phyloP scores from a whole-genome alignment of 2,329 filamentous ascomycete species.

The Pseudofabraea citricarpa region DNA sequence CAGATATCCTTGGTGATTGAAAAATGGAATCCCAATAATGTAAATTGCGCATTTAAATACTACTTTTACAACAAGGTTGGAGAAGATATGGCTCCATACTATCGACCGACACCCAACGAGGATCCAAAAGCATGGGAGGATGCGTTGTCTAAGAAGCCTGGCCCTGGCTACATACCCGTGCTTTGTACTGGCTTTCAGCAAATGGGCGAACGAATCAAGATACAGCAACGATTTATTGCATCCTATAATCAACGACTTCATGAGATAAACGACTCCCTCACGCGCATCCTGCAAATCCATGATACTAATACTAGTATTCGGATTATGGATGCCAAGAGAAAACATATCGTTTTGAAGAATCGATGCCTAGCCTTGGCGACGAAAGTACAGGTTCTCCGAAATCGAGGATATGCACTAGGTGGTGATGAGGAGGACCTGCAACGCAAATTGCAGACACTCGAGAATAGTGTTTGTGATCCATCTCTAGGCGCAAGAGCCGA shows the following conservation, averaged over 20 bases:
- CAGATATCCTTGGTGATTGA: conserved; percentile 66
- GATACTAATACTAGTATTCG: conserved; percentile 73
- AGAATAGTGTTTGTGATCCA: conserved; percentile 68
- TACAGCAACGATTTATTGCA: conserved; percentile 64
- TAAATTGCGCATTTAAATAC: conserved; percentile 70
- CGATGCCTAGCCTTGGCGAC: conserved; percentile 71
- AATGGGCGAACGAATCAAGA: conserved; percentile 66
- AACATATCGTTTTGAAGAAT: conserved; percentile 68
- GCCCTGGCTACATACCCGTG: conserved; percentile 70
- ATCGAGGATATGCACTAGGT: conserved; percentile 75
- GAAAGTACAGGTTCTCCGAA: conserved; percentile 75
- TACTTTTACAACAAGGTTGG: conserved; percentile 88
- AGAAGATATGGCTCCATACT: conserved; percentile 69
- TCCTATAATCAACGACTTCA: conserved; percentile 70
- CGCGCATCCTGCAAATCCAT: conserved; percentile 68
- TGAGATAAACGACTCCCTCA: conserved; percentile 71
- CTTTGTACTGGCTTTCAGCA: conserved; percentile 70
- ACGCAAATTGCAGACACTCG: conserved; percentile 63
- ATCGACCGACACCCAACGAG: conserved; percentile 64
- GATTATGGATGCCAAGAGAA: conserved; percentile 65
- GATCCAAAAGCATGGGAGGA: conserved; percentile 80
- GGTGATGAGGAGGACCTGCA: conserved; percentile 75
- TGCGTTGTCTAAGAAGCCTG: conserved; percentile 74
- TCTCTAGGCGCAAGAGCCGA: conserved; percentile 71
- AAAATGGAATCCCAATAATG: conserved; percentile 69